Conservation (phyloP, 1,139 yeast genomes). For the Lodderomyces elongisporus region DNA sequence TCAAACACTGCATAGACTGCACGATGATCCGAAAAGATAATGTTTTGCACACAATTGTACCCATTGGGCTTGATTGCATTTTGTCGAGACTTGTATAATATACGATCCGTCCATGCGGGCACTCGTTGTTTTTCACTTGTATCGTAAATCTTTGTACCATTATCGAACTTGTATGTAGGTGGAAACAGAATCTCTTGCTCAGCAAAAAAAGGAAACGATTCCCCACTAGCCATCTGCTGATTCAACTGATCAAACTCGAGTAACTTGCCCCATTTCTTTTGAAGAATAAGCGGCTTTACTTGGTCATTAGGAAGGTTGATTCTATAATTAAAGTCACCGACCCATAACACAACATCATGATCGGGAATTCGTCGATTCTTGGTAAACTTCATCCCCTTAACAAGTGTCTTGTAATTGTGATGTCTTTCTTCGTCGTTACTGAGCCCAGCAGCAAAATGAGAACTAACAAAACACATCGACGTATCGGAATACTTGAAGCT, state of each 20-base stretch:
- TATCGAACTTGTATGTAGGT: constrained; percentile 92
- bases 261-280: constrained; percentile 48
- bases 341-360: constrained; percentile 85
- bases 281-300: constrained; percentile 52
- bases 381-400: constrained; percentile 51
- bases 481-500: constrained; percentile 73
- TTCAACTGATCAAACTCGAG: constrained; percentile 73
- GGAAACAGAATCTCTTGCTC: constrained; percentile 73
- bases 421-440: constrained; percentile 75
- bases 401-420: constrained; percentile 68
- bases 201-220: constrained; percentile 59
- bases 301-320: constrained; percentile 63
- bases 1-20: constrained; percentile 82
- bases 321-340: constrained; percentile 91
- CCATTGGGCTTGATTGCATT: constrained; percentile 56
- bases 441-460: constrained; percentile 90
- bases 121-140: constrained; percentile 87
- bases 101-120: constrained; percentile 96
- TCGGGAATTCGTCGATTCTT: constrained; percentile 52
- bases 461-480: constrained; percentile 72
- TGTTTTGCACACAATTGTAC: constrained; percentile 57
- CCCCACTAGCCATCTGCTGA: constrained; percentile 65
- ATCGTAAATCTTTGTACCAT: constrained; percentile 72
- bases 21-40: constrained; percentile 84
- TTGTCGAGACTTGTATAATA: constrained; percentile 44